Percentiles rank a stretch among this genome's conserved stretches.
Conservation (phyloP, 257 asterid species). For the Nicotiana knightiana region DNA sequence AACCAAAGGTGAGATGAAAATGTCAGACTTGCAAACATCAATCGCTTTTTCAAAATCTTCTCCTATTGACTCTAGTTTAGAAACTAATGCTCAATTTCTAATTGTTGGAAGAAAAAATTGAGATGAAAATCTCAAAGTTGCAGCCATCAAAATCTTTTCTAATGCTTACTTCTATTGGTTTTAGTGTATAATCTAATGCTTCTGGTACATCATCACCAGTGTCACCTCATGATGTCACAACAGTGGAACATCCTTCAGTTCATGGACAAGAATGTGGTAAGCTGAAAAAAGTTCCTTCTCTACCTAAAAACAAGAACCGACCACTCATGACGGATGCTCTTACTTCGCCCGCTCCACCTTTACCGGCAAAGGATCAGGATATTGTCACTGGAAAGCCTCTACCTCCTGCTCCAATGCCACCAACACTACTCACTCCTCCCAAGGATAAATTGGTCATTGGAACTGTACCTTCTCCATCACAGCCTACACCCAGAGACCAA, state of each 20-base stretch:
- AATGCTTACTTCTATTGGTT: conserved; percentile 12
- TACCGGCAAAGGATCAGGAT: conserved; percentile 28
- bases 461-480: conserved; percentile 16
- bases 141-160: conserved; percentile 15
- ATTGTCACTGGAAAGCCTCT: conserved; percentile 16
- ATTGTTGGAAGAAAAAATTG: conserved; percentile 16
- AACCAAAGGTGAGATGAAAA: conserved; percentile 7
- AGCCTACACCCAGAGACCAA: conserved; percentile 2
- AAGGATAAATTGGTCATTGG: conserved; percentile 27
- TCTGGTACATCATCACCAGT: conserved; percentile 27
- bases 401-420: conserved; percentile 16
- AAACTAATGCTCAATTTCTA: conserved; percentile 9
- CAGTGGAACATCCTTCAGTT: conserved; percentile 15
- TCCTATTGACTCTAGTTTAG: not conserved
- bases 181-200: conserved; percentile 3
- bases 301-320: conserved; percentile 20
- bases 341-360: conserved; percentile 20
- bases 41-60: conserved; percentile 29
- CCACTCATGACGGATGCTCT: conserved; percentile 22
- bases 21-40: not conserved
- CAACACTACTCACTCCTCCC: conserved; percentile 26
- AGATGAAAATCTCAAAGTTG: not conserved
- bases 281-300: conserved; percentile 17
- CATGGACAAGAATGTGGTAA: conserved; percentile 18
- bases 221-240: conserved; percentile 26